These are phyloP conservation scores for Phyllosticta citribraziliensis DNA, from an alignment of 2,329 filamentous ascomycete species.

Conservation along the genomic window DNA sequence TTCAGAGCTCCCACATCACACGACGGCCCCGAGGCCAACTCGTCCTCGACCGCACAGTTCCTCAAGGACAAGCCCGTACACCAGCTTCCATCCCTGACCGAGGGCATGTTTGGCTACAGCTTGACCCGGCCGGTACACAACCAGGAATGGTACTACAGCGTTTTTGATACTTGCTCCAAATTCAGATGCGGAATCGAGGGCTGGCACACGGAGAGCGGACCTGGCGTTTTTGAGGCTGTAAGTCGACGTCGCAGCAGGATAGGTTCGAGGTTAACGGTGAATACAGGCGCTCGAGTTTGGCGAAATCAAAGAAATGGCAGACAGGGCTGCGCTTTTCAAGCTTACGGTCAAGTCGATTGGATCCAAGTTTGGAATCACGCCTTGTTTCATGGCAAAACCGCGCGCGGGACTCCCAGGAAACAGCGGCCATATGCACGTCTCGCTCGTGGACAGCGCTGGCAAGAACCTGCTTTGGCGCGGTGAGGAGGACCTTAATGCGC, in stretches of 20 bases:
- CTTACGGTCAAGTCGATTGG: slow-evolving; percentile 71
- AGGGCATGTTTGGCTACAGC: slow-evolving; percentile 95
- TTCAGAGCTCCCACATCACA: slow-evolving; percentile 56
- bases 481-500: slow-evolving; percentile 54
- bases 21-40: slow-evolving; percentile 45
- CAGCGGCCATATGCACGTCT: slow-evolving; percentile 92
- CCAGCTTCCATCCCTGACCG: slow-evolving; percentile 68
- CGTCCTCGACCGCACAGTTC: slow-evolving; percentile 62
- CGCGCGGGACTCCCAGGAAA: slow-evolving; percentile 85
- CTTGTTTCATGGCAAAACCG: slow-evolving; percentile 98
- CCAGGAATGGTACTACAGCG: slow-evolving; percentile 82
- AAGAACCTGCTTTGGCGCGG: slow-evolving; percentile 77
- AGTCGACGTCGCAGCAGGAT: slow-evolving; percentile 15
- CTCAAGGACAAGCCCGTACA: slow-evolving; percentile 63
- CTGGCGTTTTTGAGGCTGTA: slow-evolving; percentile 88
- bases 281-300: slow-evolving; percentile 69
- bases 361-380: slow-evolving; percentile 80
- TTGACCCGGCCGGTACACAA: slow-evolving; percentile 80
- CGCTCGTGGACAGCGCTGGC: slow-evolving; percentile 64
- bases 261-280: slow-evolving; percentile 13
- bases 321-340: slow-evolving; percentile 89
- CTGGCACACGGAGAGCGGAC: slow-evolving; percentile 92
- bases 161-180: slow-evolving; percentile 68
- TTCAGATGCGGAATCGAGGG: slow-evolving; percentile 81
- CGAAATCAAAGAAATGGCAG: slow-evolving; percentile 81